Conservation (phyloP, 2,329 filamentous ascomycete species). For the Colletotrichum noveboracense region DNA sequence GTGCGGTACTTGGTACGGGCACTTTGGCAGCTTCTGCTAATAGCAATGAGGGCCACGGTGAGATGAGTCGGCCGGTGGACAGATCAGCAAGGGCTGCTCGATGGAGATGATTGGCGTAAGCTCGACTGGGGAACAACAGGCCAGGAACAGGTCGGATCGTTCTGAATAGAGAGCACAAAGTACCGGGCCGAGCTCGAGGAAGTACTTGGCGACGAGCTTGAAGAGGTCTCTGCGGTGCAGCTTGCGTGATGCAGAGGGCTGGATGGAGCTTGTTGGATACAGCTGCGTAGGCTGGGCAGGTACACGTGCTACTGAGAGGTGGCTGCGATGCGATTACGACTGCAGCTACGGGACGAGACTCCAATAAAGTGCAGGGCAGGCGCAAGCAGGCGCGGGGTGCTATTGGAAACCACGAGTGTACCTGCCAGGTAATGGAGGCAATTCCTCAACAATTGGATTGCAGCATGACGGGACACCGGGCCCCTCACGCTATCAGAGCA, state of each 20-base stretch:
- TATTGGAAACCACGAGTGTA: not conserved
- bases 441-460: not conserved
- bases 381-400: not conserved
- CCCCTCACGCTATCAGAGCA: not conserved
- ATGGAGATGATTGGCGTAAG: conserved; percentile 10
- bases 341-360: not conserved
- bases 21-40: not conserved
- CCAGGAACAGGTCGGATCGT: not conserved
- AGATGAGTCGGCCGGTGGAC: conserved; percentile 1
- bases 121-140: conserved; percentile 7
- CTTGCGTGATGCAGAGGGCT: not conserved
- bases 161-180: not conserved
- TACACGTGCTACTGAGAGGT: not conserved
- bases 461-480: not conserved
- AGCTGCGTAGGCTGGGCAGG: not conserved
- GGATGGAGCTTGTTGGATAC: not conserved
- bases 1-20: not conserved
- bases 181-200: not conserved
- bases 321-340: conserved; percentile 6
- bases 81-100: conserved; percentile 7
- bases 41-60: not conserved
- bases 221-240: not conserved
- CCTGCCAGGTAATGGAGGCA: not conserved
- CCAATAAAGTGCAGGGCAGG: not conserved
- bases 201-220: not conserved